These are phyloP conservation scores for Melanogaster broomeanus DNA, from an alignment of 768 basidiomycete species.

Conservation along the genomic window DNA sequence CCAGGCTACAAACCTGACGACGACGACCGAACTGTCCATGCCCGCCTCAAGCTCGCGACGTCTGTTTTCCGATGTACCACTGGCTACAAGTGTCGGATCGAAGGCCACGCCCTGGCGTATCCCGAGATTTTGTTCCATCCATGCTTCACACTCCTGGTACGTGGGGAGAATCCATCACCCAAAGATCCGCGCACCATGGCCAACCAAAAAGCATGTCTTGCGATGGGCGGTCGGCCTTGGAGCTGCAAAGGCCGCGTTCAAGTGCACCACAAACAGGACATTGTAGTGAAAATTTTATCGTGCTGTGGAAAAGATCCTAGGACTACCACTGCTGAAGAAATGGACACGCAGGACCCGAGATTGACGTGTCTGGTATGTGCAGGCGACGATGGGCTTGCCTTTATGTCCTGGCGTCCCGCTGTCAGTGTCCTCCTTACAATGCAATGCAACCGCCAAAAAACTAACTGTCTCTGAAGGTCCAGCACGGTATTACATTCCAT, in stretches of 20 bases:
- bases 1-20: constrained; percentile 17
- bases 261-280: constrained; percentile 18
- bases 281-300: constrained; percentile 14
- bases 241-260: constrained; percentile 19
- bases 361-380: constrained; percentile 20
- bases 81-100: constrained; percentile 12
- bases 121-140: constrained; percentile 31
- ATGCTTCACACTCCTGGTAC: constrained; percentile 21
- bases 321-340: constrained; percentile 23
- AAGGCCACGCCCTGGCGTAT: constrained; percentile 18
- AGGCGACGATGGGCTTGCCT: constrained; percentile 2
- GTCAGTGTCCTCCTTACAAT: constrained; percentile 13
- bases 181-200: constrained; percentile 24
- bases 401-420: constrained; percentile 27
- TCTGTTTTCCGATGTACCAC: constrained; percentile 27
- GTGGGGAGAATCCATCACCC: constrained; percentile 3
- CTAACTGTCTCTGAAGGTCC: constrained; percentile 14
- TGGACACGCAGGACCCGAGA: constrained; percentile 22
- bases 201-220: constrained; percentile 19
- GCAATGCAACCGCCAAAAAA: not conserved
- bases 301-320: constrained; percentile 26
- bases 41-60: constrained; percentile 28
- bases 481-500: constrained; percentile 17
- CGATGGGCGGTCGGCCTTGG: constrained; percentile 27
- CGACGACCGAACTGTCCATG: constrained; percentile 13